Evolutionary conservation across 106 monocot genomes (phyloP).

Genomic region (Amphibolis antarctica): DNA sequence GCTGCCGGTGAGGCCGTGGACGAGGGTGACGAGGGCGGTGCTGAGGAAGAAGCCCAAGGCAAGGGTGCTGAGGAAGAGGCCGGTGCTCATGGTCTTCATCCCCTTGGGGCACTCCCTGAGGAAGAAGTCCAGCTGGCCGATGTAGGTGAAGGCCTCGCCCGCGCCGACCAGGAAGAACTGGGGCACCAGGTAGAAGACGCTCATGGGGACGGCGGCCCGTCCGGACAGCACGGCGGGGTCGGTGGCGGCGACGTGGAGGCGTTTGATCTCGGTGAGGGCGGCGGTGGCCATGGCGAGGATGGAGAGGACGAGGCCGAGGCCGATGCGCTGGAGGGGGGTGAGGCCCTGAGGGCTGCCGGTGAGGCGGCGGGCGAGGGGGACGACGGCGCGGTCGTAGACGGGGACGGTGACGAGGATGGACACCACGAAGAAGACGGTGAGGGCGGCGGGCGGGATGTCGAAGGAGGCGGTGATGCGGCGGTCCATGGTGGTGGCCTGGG

Average conservation of each 20-base stretch:
- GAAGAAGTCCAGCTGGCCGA: constrained; percentile 89
- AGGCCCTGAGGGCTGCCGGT: constrained; percentile 47
- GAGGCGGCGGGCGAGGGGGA: constrained; percentile 43
- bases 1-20: constrained; percentile 21
- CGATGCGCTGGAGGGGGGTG: constrained; percentile 66
- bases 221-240: constrained; percentile 10
- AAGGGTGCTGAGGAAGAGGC: constrained; percentile 59
- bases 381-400: constrained; percentile 65
- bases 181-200: constrained; percentile 75
- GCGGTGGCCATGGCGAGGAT: constrained; percentile 51
- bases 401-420: constrained; percentile 71
- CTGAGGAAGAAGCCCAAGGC: constrained; percentile 85
- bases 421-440: constrained; percentile 77
- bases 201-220: constrained; percentile 19
- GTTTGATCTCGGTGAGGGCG: constrained; percentile 42
- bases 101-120: constrained; percentile 67
- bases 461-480: constrained; percentile 37
- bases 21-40: constrained; percentile 47
- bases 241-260: constrained; percentile 10
- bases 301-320: constrained; percentile 51
- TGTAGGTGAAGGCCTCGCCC: constrained; percentile 76
- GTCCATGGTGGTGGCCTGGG: constrained; percentile 85
- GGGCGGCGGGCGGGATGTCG: constrained; percentile 60
- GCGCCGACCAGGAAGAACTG: constrained; percentile 74
- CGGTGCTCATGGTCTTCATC: constrained; percentile 98